phyloP scores from a whole-genome alignment of 177 flowering plant species.

The Tripterygium wilfordii region DNA sequence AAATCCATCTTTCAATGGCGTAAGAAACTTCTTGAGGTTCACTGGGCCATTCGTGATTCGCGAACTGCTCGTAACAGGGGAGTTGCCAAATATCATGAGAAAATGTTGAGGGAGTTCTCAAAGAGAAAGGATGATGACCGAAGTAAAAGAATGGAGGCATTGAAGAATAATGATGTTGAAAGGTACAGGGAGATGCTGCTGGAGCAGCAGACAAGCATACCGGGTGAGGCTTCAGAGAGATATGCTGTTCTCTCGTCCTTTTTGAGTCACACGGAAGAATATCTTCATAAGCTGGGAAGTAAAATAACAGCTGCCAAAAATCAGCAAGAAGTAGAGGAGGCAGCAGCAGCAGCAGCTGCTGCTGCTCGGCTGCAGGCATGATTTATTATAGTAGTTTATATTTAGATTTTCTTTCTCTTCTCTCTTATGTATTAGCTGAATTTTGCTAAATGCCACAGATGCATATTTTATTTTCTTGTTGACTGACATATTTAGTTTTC shows the following conservation, averaged over 20 bases:
- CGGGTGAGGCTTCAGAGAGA: constrained; percentile 95
- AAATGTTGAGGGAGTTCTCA: constrained; percentile 92
- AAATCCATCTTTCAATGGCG: constrained; percentile 96
- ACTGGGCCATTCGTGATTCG: constrained; percentile 98
- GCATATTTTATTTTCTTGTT: not conserved
- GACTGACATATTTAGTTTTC: not conserved
- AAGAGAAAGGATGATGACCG: constrained; percentile 92
- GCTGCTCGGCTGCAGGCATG: constrained; percentile 91
- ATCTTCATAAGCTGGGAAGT: constrained; percentile 86
- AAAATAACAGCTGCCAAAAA: constrained; percentile 92
- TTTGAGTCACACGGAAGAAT: constrained; percentile 92
- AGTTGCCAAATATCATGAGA: constrained; percentile 98
- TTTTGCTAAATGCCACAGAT: too few species aligned
- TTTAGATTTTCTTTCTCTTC: not conserved
- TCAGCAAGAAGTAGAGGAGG: constrained; percentile 96
- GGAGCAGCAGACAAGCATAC: constrained; percentile 93
- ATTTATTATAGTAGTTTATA: constrained; percentile 1
- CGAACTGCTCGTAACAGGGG: constrained; percentile 95
- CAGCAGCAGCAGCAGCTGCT: constrained; percentile 77
- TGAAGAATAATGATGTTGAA: constrained; percentile 98
- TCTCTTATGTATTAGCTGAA: not conserved
- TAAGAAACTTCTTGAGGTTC: constrained; percentile 94
- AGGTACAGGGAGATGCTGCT: constrained; percentile 94
- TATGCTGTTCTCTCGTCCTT: constrained; percentile 91
- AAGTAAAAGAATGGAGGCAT: constrained; percentile 93